Base-by-base conservation (phyloP, 2,329 filamentous ascomycete genomes). In the Sporothrix pseudoabietina region DNA sequence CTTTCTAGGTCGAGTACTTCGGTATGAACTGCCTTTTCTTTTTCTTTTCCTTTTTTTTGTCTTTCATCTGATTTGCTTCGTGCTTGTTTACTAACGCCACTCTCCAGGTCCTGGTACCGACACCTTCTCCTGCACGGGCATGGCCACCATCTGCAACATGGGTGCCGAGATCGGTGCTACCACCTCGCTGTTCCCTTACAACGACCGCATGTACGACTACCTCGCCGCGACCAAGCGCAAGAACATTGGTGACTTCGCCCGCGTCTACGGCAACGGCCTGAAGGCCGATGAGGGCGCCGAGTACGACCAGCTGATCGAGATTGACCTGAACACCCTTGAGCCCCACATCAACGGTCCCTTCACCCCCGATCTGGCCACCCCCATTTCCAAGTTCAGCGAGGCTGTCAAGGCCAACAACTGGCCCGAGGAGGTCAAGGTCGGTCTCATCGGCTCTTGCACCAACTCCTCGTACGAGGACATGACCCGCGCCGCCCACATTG, bases 321-420 rank as follows among this genome's bases (percentile, higher is more conserved):
- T 99, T 85, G 95, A 99, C 87, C 89, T 99, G 72, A 92, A 89
- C 74, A 92, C 95, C 84, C 91, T 99, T 68, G 96, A 99, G 87
- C 96, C 96, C 77, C 94, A 98, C 83, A 94, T 99, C 87, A 99
- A 99, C 87, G 96, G 96, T 77, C 96, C 96, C 77, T 98, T 98
- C 89, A 99, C 96, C 39, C 96, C 96, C 75, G 96, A 99, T 89
- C 88, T 99, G 85, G 94, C 94, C 72, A 98, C 96, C 8, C 96
- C 96, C 70, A 97, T 99, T 82, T 97, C 94, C 85, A 96, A 98
- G 87, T 97, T 98, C 87, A 94, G 92, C 84, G 91, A 97, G 80
- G 93, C 94, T 78, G 95, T 95, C 80, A 94, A 97, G 87, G 90
- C 91, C 80, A 97, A 99, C 86, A 90, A 91, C 83, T 99, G 96